Conservation (phyloP, 352 stramenopile species). For the Phytopythium helicoides region DNA sequence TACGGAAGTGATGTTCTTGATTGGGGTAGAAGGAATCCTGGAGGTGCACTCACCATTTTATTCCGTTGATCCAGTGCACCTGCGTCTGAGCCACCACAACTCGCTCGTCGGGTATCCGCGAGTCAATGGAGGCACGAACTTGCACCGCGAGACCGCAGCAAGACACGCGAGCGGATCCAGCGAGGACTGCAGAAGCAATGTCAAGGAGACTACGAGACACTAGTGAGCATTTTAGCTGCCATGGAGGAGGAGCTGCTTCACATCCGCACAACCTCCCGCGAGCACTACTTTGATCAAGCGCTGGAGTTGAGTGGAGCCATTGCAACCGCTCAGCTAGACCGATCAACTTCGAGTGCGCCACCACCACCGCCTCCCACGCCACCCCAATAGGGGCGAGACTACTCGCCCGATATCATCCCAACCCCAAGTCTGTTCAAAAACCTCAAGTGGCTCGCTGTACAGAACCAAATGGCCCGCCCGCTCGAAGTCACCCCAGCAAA, state of each 20-base stretch:
- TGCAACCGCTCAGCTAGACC: conserved; percentile 40
- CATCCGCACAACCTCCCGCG: conserved; percentile 61
- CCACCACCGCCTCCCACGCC: not conserved
- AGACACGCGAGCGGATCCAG: conserved; percentile 64
- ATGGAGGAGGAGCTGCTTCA: conserved; percentile 83
- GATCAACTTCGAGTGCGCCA: conserved; percentile 11
- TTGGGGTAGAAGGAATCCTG: no score
- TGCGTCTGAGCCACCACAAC: conserved; percentile 21
- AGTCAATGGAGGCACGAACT: conserved; percentile 66
- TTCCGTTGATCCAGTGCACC: no score
- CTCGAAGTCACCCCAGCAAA: no score
- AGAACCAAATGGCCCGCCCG: no score
- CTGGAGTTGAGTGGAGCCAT: conserved; percentile 53
- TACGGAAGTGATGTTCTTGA: not conserved
- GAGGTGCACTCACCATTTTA: no score
- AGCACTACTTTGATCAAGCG: conserved; percentile 66
- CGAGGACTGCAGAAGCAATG: conserved; percentile 50
- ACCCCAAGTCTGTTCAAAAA: no score
- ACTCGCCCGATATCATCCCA: not conserved
- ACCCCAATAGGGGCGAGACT: no score
- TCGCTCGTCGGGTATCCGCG: conserved; percentile 33
- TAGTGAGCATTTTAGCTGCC: conserved; percentile 56
- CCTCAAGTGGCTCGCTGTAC: no score
- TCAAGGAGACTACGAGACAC: conserved; percentile 59
- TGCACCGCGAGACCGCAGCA: conserved; percentile 45